Base-by-base conservation (phyloP, 441 rosid species). In the Erysimum pusillum region DNA sequence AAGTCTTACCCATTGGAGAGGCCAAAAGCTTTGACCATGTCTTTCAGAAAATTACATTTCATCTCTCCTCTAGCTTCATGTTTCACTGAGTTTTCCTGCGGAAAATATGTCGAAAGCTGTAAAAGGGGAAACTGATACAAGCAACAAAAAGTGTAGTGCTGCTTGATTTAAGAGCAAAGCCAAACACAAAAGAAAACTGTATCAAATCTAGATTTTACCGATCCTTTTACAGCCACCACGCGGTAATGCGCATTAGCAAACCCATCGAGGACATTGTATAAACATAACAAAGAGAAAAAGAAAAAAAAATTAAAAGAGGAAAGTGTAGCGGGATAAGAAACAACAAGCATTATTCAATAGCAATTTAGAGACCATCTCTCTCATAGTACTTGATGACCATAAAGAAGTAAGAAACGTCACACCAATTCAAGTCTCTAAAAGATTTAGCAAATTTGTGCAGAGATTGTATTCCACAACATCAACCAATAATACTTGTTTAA, bases 221-320 rank as follows among this genome's bases (percentile, higher is more conserved):
- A 76, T 69, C 45, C 6, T 69, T 63, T 76, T 62, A 76, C 71
- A 69, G 75, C 60, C 80, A 70, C 71, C 71, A 63, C 11, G 69
- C 49, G 42, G 75, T 76, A 62, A 69, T 76, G 80, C 65, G 70
- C 59, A 69, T 54, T 45, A 70, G 51, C 80, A 76, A 69, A 69
- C 53, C 80, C 76, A 28, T 70, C 71, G 66, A 54, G 25, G 61
- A 65, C 70, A 69, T 69, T 76, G 70, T 53, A 58, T 49, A 53
- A 69, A 63, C 75, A 53, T 54, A 36, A 10, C 57, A 58, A 10
- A 77, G 17, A 59, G 17, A 59, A 39, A 42, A 61, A 42, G 36
- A 51, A 11, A 48, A 51, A 6, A 49, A 5, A 78, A 72, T 71
- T 71, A 57, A 63, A 57, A 72, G 54, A 46, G 53, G 14, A 39